phyloP scores from a whole-genome alignment of 2,329 filamentous ascomycete genomes.

The Colletotrichum sp. region DNA sequence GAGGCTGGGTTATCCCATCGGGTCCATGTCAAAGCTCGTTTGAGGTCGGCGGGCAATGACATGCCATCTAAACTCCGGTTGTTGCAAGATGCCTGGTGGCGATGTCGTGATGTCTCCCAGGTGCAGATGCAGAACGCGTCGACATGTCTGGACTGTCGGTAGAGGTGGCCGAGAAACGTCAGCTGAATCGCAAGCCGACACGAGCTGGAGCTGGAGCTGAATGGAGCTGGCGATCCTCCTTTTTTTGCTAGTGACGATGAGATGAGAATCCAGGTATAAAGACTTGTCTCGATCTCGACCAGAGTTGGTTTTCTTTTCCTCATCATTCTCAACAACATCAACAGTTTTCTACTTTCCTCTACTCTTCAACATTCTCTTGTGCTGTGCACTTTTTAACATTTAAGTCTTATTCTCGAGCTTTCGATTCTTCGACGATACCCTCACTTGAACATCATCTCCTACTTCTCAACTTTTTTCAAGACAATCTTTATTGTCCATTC shows the following conservation, averaged over 20 bases:
- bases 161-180: neutral
- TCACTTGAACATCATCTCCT: neutral
- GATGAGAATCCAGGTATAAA: neutral
- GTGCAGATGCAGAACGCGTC: neutral
- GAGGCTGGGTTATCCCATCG: neutral
- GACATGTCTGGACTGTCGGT: neutral
- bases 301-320: neutral
- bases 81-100: neutral
- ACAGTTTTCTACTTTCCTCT: neutral
- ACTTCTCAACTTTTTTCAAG: neutral
- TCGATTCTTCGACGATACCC: neutral
- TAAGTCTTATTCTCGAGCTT: neutral
- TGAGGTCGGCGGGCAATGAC: neutral
- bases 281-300: neutral
- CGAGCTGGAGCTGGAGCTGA: neutral
- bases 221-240: neutral
- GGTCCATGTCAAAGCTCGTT: neutral
- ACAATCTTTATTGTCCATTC: neutral
- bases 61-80: conserved; percentile 8
- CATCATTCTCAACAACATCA: neutral
- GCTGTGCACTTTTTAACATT: neutral
- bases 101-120: neutral
- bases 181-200: neutral
- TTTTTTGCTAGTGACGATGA: neutral
- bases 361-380: neutral